phyloP scores from a whole-genome alignment of 257 asterid genomes.

The Salvia hispanica region DNA sequence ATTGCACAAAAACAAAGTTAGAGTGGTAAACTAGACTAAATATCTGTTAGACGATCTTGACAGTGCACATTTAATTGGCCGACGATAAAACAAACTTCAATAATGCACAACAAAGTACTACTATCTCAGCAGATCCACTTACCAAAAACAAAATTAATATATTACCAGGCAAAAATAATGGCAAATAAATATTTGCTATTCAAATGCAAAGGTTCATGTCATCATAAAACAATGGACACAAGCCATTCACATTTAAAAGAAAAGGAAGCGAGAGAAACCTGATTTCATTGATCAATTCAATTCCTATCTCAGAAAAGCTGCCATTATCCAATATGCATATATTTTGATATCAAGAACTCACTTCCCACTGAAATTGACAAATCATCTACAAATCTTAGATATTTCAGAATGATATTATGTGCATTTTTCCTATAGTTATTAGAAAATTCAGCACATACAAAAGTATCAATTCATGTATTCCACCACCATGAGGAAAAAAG shows the following conservation, averaged over 20 bases:
- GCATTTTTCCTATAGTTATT: not conserved
- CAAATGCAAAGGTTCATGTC: conserved; percentile 5
- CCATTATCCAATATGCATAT: not conserved
- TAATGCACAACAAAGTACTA: not conserved
- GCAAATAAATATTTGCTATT: not conserved
- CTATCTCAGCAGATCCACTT: conserved; percentile 24
- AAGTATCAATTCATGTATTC: not conserved
- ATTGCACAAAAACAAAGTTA: conserved; percentile 39
- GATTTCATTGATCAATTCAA: not conserved
- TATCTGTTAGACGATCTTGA: conserved; percentile 38
- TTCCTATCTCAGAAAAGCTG: not conserved
- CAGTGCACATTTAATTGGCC: conserved; percentile 31
- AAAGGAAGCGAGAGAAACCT: not conserved
- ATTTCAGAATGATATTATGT: not conserved
- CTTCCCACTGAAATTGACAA: not conserved
- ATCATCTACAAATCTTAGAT: conserved; percentile 7
- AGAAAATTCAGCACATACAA: not conserved
- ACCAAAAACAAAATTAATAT: conserved; percentile 17
- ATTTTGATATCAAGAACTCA: not conserved
- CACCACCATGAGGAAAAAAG: not conserved
- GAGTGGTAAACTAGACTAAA: conserved; percentile 16
- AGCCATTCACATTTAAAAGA: not conserved
- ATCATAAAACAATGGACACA: not conserved
- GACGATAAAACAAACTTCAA: conserved; percentile 25
- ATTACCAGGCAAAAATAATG: conserved; percentile 1